Evolutionary conservation across 257 asterid genomes (phyloP).

Genomic region (Nicotiana benthamiana): DNA sequence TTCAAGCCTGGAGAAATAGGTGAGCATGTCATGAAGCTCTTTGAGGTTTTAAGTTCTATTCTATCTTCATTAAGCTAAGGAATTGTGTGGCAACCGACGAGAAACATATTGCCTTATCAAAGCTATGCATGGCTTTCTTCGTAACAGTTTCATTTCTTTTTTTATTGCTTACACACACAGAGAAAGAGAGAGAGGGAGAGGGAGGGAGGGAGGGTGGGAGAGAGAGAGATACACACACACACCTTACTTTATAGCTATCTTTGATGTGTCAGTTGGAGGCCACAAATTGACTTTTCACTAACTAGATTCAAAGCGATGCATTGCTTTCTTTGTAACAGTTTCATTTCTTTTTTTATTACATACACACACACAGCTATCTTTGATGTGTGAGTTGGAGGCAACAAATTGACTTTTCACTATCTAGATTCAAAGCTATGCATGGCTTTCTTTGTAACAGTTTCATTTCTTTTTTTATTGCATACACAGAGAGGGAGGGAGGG

Average conservation of each 20-base stretch:
- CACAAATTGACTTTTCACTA: not conserved
- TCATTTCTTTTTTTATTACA: too few species aligned
- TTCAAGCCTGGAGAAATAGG: slow-evolving; percentile 84
- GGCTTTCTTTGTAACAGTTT: not conserved
- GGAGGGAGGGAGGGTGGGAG: too few species aligned
- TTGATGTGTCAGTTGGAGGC: not conserved
- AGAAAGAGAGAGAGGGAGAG: too few species aligned
- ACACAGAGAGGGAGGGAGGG: too few species aligned
- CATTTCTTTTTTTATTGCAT: not conserved
- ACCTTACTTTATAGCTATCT: not conserved
- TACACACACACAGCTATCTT: too few species aligned
- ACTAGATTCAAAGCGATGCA: too few species aligned
- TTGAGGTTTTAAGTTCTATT: slow-evolving; percentile 7
- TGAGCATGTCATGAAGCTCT: slow-evolving; percentile 15
- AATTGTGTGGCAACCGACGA: not conserved
- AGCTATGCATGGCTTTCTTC: not conserved
- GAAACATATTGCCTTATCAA: not conserved
- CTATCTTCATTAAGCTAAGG: not conserved
- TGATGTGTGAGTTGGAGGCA: too few species aligned
- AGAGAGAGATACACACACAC: too few species aligned
- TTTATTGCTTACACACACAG: not conserved
- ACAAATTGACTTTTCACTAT: too few species aligned
- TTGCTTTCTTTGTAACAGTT: too few species aligned
- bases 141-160: not conserved
- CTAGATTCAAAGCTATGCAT: not conserved